phyloP scores from a whole-genome alignment of 371 early-diverging fungal genomes.

The Umbelopsis sp. region DNA sequence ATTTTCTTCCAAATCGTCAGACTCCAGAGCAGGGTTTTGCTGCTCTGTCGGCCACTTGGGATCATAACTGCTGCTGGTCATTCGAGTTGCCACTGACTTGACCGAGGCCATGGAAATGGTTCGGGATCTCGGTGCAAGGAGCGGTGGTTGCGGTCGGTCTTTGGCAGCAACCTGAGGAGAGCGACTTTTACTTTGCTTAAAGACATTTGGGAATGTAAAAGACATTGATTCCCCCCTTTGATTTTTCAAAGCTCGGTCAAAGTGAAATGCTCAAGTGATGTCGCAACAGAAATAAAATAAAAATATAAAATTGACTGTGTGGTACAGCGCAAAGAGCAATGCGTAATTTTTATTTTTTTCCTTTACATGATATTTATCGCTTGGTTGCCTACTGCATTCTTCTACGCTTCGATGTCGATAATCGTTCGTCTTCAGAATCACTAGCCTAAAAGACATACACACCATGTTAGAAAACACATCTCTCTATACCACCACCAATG shows the following conservation, averaged over 20 bases:
- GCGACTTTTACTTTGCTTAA: constrained; percentile 9
- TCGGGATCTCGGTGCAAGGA: not conserved
- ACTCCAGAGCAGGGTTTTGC: constrained; percentile 19
- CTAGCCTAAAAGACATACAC: not conserved
- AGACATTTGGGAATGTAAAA: constrained; percentile 17
- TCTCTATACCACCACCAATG: too few relatives aligned
- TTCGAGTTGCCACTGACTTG: not conserved
- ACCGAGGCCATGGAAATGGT: constrained; percentile 3
- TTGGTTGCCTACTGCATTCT: not conserved
- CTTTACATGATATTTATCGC: too few relatives aligned
- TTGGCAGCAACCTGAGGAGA: not conserved
- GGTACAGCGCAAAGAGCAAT: not conserved
- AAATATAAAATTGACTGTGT: not conserved
- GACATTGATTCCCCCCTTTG: not conserved
- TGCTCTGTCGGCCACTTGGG: not conserved
- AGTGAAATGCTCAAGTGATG: not conserved
- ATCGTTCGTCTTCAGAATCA: not conserved
- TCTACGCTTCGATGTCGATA: not conserved
- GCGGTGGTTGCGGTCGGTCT: not conserved
- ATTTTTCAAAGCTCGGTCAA: not conserved
- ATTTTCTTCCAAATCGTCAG: constrained; percentile 56
- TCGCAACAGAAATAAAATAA: not conserved
- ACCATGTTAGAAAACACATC: not conserved
- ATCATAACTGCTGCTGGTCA: not conserved
- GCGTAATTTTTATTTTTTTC: too few relatives aligned